Evolutionary conservation across 2,329 filamentous ascomycete genomes (phyloP).

Genomic region (Sporothrix variecibatus): DNA sequence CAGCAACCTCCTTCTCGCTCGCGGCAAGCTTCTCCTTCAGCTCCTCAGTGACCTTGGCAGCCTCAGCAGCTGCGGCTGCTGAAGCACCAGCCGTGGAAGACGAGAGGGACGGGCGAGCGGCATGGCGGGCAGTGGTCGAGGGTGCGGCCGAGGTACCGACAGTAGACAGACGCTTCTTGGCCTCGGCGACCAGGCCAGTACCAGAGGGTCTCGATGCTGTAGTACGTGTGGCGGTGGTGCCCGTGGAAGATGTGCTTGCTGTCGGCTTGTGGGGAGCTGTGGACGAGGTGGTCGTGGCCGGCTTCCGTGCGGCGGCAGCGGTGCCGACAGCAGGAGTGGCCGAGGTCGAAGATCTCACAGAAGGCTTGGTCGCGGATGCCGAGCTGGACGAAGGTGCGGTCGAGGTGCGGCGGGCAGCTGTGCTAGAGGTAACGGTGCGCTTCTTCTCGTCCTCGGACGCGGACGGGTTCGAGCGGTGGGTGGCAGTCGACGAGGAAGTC

Average conservation of each 20-base stretch:
- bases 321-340: constrained; percentile 29
- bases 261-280: constrained; percentile 36
- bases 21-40: constrained; percentile 61
- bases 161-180: constrained; percentile 60
- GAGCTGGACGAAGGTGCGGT: constrained; percentile 32
- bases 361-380: constrained; percentile 18
- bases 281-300: constrained; percentile 21
- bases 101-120: constrained; percentile 43
- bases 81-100: constrained; percentile 37
- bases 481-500: constrained; percentile 37
- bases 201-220: constrained; percentile 38
- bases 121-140: constrained; percentile 45
- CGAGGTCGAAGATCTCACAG: constrained; percentile 16
- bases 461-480: constrained; percentile 40
- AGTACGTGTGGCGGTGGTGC: constrained; percentile 37
- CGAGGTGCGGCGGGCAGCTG: constrained; percentile 40
- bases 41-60: constrained; percentile 60
- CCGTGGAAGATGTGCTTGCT: constrained; percentile 43
- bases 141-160: constrained; percentile 45
- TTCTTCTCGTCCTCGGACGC: constrained; percentile 44
- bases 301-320: constrained; percentile 40
- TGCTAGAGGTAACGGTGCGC: constrained; percentile 33
- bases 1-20: constrained; percentile 59
- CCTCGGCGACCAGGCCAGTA: constrained; percentile 47
- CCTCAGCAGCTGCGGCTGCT: constrained; percentile 43